A percentile compares a stretch with the other conserved stretches of the same genome.
These are phyloP conservation scores for Boletus rubroflammeus DNA, from an alignment of 768 basidiomycete species.

Conservation along the genomic window DNA sequence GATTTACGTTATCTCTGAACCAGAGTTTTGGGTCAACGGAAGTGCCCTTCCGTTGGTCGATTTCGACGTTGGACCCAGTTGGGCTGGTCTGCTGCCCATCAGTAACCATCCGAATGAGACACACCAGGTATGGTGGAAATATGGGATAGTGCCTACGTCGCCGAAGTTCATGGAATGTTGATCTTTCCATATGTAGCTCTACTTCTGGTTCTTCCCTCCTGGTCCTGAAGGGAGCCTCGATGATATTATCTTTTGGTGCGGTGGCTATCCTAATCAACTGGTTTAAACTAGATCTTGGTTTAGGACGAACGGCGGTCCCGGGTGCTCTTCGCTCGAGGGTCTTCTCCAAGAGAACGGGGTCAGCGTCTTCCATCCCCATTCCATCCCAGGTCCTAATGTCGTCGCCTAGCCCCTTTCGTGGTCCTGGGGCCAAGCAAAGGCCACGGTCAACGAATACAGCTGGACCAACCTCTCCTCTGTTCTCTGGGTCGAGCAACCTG, in stretches of 20 bases:
- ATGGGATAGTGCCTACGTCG: too few species aligned
- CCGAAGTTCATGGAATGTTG: neutral
- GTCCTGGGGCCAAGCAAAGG: slow-evolving; percentile 58
- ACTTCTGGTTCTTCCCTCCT: slow-evolving; percentile 85
- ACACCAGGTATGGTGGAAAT: slow-evolving; percentile 45
- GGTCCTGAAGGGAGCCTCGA: slow-evolving; percentile 68
- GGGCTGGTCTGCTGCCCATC: slow-evolving; percentile 72
- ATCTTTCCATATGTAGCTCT: slow-evolving; percentile 45
- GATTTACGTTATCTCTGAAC: neutral
- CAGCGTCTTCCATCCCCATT: slow-evolving; percentile 19
- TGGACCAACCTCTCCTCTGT: slow-evolving; percentile 80
- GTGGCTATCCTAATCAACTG: neutral
- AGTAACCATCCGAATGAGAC: slow-evolving; percentile 58
- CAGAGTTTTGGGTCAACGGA: slow-evolving; percentile 72
- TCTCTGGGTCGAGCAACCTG: slow-evolving; percentile 75
- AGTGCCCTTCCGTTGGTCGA: slow-evolving; percentile 60
- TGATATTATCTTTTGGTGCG: slow-evolving; percentile 71
- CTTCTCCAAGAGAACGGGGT: slow-evolving; percentile 74
- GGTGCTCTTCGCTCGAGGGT: slow-evolving; percentile 72
- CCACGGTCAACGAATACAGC: slow-evolving; percentile 61
- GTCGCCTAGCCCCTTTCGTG: slow-evolving; percentile 58
- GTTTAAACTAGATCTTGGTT: neutral
- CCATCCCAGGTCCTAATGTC: slow-evolving; percentile 18
- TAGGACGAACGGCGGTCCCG: slow-evolving; percentile 81
- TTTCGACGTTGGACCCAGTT: slow-evolving; percentile 73